Conservation (phyloP, 305 asterid genomes). For the Fraxinus sp. region DNA sequence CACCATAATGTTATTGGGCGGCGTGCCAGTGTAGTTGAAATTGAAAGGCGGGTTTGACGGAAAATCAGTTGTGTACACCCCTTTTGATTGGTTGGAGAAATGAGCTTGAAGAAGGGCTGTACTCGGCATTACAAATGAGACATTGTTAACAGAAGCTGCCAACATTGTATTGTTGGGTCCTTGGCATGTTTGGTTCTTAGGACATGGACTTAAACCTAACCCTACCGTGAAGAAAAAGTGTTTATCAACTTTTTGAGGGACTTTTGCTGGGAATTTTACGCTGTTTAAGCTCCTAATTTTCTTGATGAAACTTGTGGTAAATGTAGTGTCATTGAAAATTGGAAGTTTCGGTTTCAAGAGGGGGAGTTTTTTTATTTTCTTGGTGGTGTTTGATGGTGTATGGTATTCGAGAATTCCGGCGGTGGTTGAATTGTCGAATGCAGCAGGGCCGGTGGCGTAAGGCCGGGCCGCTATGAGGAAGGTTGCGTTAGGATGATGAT, state of each 20-base stretch:
- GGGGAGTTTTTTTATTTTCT: constrained; percentile 29
- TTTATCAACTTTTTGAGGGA: constrained; percentile 43
- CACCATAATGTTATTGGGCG: constrained; percentile 36
- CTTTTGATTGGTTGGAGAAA: constrained; percentile 46
- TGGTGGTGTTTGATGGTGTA: constrained; percentile 19
- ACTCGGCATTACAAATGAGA: constrained; percentile 54
- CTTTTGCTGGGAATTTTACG: constrained; percentile 44
- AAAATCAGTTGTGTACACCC: constrained; percentile 64
- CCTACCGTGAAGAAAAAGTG: constrained; percentile 63
- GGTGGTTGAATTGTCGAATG: constrained; percentile 23
- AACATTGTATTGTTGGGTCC: constrained; percentile 65
- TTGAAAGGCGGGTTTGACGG: constrained; percentile 52
- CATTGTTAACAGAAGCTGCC: constrained; percentile 53
- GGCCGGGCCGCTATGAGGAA: constrained; percentile 23
- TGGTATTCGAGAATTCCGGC: constrained; percentile 21
- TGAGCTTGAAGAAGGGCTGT: constrained; percentile 63
- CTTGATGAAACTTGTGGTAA: constrained; percentile 40
- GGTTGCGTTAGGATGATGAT: constrained; percentile 10
- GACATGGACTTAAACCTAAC: constrained; percentile 48
- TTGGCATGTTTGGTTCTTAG: constrained; percentile 44
- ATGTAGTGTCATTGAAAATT: constrained; percentile 46
- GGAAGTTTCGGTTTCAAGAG: constrained; percentile 47
- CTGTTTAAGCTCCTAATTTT: constrained; percentile 49
- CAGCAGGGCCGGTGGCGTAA: constrained; percentile 21
- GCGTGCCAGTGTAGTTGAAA: constrained; percentile 49